Base-by-base conservation (phyloP, 2,329 filamentous ascomycete species). In the Fusarium proliferatum region DNA sequence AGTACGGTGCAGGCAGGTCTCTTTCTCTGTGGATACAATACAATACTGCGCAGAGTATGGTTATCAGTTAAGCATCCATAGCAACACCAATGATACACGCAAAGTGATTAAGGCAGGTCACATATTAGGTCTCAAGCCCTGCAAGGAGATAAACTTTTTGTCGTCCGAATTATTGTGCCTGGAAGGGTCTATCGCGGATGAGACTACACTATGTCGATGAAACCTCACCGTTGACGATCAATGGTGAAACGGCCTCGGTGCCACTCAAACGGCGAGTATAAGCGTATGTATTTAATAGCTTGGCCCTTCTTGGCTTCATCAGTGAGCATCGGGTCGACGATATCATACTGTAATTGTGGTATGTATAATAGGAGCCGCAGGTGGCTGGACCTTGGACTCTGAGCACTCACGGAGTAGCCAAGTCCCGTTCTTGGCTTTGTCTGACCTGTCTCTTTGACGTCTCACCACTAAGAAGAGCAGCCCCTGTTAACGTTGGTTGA, bases 371-470 rank as follows among this genome's bases (percentile, higher is more conserved):
- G 34, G 49, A 38, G 17, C 49, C 42, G 43, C 16, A 51, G 30
- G 61, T 26, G 28, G 36, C 43, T 55, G 39, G 39, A 26, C 41
- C 38, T 56, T 39, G 26, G 19, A 30, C 43, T 46, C 28, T 34
- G 7, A 48, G 63, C 59, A 52, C 56, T 49, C 51, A 60, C 71
- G 71, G 71, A 67, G 60, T 34, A 52, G 58, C 30, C 43, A 52
- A 66, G 55, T 69, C 60, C 71, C 67, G 71, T 64, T 38, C 71
- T 74, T 74, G 71, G 71, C 72, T 70, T 41, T 57, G 64, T 70
- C 57, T 62, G 69, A 67, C 52, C 53, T 70, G 46, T 58, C 69
- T 57, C 61, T 33, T 62, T 55, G 52, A 49, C 51, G 72, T 74
- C 69, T 75, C 72, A 74, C 67, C 65, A 69, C 43, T 53, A 52